Base-by-base conservation (phyloP, 345 rosid species). In the Cardamine resedifolia region DNA sequence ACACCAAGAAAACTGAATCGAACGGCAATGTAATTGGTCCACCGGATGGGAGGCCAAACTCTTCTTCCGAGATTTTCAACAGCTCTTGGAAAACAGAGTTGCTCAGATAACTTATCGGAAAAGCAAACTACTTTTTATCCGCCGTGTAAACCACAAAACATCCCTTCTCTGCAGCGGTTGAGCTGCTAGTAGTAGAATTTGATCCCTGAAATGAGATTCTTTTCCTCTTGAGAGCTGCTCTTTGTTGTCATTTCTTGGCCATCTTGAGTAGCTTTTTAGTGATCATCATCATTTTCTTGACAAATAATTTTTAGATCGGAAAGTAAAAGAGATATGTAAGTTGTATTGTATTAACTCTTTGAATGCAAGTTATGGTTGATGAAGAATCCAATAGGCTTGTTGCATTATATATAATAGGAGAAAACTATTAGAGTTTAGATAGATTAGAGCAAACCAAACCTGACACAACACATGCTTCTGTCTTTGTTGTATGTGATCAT, bases 31-130 rank as follows among this genome's bases (percentile, higher is more conserved):
- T 47, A 4, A 47, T 47, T 47, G 51, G 51, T 47, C 51, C 51
- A 4, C 12, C 12, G 23, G 51, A 7, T 18, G 23, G 51, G 6
- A 81, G 38, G 1, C 81, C 78, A n/a, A 74, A 75, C 51, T 80
- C 83, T 68, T 82, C 80, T 65, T 75, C 83, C 2, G 81, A 68
- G 28, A 77, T 77, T 21, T 27, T 72, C 53, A 80, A 65, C 28
- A 82, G 68, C 26, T 80, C 76, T 60, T 58, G 56, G 33, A 80
- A 62, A 28, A 78, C 55, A 3, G 48, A 47, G 18, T 67, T 51
- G 41, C 27, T 66, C 2, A 83, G 68, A 47, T 75, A 72, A 21
- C 34, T 18, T 48, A 71, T 47, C 0, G 75, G 68, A 18, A 61
- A 60, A 1, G 38, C 41, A 50, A 71, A 71, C 4, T 68, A 44